Evolutionary conservation across 1,284 basidiomycete genomes (phyloP).

Genomic region (Earliella scabrosa): DNA sequence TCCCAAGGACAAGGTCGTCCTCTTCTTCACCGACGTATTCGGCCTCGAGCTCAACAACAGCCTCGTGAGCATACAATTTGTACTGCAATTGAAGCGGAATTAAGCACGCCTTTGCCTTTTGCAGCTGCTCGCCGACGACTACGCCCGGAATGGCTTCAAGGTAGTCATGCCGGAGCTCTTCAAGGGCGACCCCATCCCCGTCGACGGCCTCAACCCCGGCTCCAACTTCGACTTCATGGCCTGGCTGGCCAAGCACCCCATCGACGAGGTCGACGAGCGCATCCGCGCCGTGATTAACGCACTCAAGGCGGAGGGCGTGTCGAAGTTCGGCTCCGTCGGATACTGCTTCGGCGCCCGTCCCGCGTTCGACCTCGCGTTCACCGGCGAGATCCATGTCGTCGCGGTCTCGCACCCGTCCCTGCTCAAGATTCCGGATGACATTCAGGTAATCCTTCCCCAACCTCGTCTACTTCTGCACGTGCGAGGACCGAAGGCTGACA

Average conservation of each 20-base stretch:
- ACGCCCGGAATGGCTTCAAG: constrained; percentile 56
- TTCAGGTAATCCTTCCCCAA: constrained; percentile 48
- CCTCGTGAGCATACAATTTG: constrained; percentile 30
- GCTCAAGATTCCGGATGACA: constrained; percentile 57
- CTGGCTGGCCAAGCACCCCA: constrained; percentile 57
- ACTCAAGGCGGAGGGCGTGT: constrained; percentile 63
- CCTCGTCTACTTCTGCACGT: too few relatives aligned
- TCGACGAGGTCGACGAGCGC: constrained; percentile 45
- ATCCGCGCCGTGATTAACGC: constrained; percentile 61
- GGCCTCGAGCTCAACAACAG: constrained; percentile 51
- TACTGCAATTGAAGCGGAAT: background rate
- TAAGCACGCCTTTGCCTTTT: background rate
- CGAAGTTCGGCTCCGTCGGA: constrained; percentile 58
- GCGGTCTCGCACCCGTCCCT: constrained; percentile 73
- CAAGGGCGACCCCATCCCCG: constrained; percentile 43
- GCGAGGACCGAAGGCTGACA: background rate
- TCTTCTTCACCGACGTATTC: constrained; percentile 56
- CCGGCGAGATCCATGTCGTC: constrained; percentile 54
- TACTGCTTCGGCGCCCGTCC: constrained; percentile 67
- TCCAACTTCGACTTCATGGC: constrained; percentile 44
- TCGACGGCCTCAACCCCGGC: constrained; percentile 19
- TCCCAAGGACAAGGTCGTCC: constrained; percentile 55
- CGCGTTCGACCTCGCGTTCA: constrained; percentile 68
- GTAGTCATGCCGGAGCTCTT: constrained; percentile 51
- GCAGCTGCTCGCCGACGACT: constrained; percentile 54